A percentile compares a stretch with the other conserved stretches of the same genome.
Conservation (phyloP, 768 basidiomycete genomes). For the Termitomyces sp. region DNA sequence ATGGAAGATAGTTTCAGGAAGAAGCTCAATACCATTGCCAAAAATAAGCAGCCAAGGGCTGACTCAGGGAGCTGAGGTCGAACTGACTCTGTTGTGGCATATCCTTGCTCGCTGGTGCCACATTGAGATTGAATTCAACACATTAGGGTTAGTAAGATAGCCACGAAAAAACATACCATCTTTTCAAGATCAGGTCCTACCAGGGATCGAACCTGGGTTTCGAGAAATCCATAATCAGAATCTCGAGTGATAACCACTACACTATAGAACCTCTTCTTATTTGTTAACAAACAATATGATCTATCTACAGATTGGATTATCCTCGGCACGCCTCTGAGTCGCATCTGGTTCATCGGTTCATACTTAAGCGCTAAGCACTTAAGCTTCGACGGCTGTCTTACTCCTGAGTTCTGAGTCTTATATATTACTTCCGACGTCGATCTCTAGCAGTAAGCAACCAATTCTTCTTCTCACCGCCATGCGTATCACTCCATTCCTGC, state of each 20-base stretch:
- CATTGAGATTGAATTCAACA: too few species aligned
- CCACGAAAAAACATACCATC: too few species aligned
- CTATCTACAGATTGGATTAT: background rate
- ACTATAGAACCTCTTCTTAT: constrained; percentile 13
- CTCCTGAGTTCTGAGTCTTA: too few species aligned
- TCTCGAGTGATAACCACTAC: constrained; percentile 22
- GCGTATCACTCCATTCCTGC: constrained; percentile 27
- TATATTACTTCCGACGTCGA: background rate
- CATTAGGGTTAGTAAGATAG: too few species aligned
- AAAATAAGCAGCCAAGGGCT: too few species aligned
- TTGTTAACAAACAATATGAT: background rate
- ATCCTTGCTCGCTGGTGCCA: too few species aligned
- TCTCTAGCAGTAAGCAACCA: background rate
- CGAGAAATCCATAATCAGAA: constrained; percentile 16
- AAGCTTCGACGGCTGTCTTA: constrained; percentile 1
- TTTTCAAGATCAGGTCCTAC: constrained; percentile 8
- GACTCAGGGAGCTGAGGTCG: too few species aligned
- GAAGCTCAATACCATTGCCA: too few species aligned
- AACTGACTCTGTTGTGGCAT: too few species aligned
- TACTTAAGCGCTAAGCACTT: too few species aligned
- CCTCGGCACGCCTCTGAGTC: background rate
- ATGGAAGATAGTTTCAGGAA: too few species aligned
- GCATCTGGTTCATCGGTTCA: background rate
- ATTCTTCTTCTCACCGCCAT: constrained; percentile 16
- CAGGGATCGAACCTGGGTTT: constrained; percentile 21